Evolutionary conservation across 768 basidiomycete species (phyloP).

Genomic region (Collybia sp.): DNA sequence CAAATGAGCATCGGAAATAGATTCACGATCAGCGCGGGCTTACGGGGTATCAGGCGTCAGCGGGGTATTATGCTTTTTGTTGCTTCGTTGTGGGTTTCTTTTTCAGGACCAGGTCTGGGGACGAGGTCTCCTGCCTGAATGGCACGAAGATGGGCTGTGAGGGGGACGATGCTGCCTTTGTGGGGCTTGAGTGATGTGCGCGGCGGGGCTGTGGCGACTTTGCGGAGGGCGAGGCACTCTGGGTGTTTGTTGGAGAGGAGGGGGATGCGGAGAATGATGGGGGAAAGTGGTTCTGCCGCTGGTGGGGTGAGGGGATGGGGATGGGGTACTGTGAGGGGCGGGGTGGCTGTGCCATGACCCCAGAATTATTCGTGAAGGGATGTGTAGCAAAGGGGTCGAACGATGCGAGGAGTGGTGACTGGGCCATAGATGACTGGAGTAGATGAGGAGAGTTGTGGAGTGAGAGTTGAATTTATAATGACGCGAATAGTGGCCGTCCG

Average conservation of each 20-base stretch:
- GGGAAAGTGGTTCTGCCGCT: conserved; percentile 11
- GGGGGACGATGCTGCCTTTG: conserved; percentile 10
- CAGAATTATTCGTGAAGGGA: conserved; percentile 50
- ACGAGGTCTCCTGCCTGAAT: conserved; percentile 47
- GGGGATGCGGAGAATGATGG: conserved; percentile 7
- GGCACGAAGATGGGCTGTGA: conserved; percentile 42
- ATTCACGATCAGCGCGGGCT: background rate
- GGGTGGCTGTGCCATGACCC: conserved; percentile 34
- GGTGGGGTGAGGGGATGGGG: conserved; percentile 29
- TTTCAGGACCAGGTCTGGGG: conserved; percentile 48
- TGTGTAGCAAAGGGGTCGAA: conserved; percentile 58
- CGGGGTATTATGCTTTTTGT: background rate
- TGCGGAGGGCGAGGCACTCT: conserved; percentile 9
- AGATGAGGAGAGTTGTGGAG: conserved; percentile 4
- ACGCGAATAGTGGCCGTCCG: conserved; percentile 4
- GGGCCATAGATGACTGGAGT: conserved; percentile 20
- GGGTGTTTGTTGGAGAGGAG: conserved; percentile 10
- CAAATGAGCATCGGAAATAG: too few relatives aligned
- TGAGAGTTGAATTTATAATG: background rate
- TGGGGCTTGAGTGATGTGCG: conserved; percentile 4
- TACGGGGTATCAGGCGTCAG: conserved; percentile 4
- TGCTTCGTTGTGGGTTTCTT: conserved; percentile 20
- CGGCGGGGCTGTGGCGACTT: conserved; percentile 23
- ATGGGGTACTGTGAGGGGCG: conserved; percentile 44
- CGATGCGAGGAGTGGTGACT: conserved; percentile 31